Conservation (phyloP, 2,329 filamentous ascomycete species). For the Diaporthe caulivora region DNA sequence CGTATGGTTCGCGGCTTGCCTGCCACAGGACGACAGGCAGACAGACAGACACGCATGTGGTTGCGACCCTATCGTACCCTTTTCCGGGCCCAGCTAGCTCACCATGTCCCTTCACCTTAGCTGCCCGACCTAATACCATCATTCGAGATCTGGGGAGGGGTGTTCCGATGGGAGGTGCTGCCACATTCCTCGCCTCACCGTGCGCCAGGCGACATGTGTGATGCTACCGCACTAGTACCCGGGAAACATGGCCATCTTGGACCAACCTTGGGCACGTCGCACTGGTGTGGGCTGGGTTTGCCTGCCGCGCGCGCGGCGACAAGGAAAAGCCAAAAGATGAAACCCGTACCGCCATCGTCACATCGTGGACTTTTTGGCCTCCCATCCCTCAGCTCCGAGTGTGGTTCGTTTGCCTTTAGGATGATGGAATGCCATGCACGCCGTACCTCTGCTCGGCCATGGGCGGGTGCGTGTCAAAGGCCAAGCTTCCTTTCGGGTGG, state of each 20-base stretch:
- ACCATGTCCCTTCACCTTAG: conserved; percentile 31
- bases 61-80: conserved; percentile 8
- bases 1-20: conserved; percentile 25
- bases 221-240: background rate
- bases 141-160: conserved; percentile 24
- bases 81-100: conserved; percentile 9
- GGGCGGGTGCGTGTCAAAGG: background rate
- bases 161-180: conserved; percentile 24
- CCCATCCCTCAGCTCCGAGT: conserved; percentile 6
- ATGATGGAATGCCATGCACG: conserved; percentile 1
- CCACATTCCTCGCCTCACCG: conserved; percentile 28
- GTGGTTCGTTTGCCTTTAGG: conserved; percentile 20
- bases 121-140: conserved; percentile 18
- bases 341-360: conserved; percentile 22
- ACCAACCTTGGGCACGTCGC: conserved; percentile 22
- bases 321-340: conserved; percentile 30
- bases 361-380: conserved; percentile 15
- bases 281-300: conserved; percentile 21
- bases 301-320: conserved; percentile 28
- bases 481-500: background rate
- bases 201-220: conserved; percentile 2
- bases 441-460: background rate
- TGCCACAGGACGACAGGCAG: conserved; percentile 13
- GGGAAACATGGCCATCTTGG: conserved; percentile 24
- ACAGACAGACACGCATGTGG: background rate